Evolutionary conservation across 1,284 basidiomycete genomes (phyloP).

Genomic region (Cryptococcus jaspeensis): DNA sequence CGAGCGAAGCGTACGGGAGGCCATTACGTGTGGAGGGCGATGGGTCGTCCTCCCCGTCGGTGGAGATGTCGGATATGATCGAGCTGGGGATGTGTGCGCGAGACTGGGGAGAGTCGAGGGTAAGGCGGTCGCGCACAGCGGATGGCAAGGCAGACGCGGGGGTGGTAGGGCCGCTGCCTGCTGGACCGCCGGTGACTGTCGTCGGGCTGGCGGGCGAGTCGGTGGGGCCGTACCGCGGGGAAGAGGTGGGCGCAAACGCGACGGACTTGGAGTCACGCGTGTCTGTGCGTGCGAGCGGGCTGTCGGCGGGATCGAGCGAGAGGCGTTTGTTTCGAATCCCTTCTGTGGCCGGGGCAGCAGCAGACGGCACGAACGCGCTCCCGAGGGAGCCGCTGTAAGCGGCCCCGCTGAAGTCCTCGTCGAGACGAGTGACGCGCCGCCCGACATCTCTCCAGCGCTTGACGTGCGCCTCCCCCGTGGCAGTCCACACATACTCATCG

Average conservation of each 20-base stretch:
- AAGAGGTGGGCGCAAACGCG: constrained; percentile 38
- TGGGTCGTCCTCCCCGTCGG: constrained; percentile 16
- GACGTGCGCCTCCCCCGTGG: constrained; percentile 75
- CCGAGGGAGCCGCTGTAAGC: constrained; percentile 15
- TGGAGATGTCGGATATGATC: constrained; percentile 31
- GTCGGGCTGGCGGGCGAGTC: not conserved
- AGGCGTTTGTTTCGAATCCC: constrained; percentile 25
- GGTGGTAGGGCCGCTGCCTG: constrained; percentile 2
- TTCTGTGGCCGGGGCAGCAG: constrained; percentile 5
- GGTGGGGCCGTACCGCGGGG: constrained; percentile 8
- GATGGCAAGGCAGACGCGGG: constrained; percentile 19
- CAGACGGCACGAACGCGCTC: constrained; percentile 11
- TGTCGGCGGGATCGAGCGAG: constrained; percentile 17
- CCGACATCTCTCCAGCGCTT: constrained; percentile 71
- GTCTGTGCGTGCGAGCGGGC: constrained; percentile 24
- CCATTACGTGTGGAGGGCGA: constrained; percentile 55
- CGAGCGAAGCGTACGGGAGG: constrained; percentile 75
- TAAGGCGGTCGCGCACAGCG: constrained; percentile 20
- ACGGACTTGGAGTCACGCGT: constrained; percentile 37
- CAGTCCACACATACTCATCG: constrained; percentile 87
- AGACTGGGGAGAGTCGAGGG: constrained; percentile 11
- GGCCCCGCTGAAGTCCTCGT: constrained; percentile 46
- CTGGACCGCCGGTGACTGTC: not conserved
- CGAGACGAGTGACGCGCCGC: constrained; percentile 59
- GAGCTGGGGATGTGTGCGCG: constrained; percentile 33